Percentiles rank a stretch among this genome's conserved stretches.
These are phyloP conservation scores for Citeromyces hawaiiensis DNA, from an alignment of 1,139 yeast species.

Conservation along the genomic window DNA sequence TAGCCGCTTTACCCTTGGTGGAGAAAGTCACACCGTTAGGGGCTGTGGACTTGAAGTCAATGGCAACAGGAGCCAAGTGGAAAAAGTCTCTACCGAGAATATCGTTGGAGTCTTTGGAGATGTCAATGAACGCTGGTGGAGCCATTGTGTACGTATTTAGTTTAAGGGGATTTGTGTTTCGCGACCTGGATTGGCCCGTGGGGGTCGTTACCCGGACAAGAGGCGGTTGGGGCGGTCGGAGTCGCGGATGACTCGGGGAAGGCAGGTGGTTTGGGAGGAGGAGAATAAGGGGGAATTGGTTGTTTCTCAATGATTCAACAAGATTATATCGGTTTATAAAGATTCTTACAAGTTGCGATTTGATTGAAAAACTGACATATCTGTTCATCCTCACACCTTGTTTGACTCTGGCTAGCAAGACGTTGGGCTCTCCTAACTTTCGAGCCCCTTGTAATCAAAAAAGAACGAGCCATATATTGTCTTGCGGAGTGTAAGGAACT, in stretches of 20 bases:
- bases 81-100: constrained; percentile 85
- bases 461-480: too few species aligned
- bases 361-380: not conserved
- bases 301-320: too few species aligned
- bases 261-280: too few species aligned
- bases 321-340: too few species aligned
- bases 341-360: too few species aligned
- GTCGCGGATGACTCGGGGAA: too few species aligned
- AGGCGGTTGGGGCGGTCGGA: too few species aligned
- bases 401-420: too few species aligned
- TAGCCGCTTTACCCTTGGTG: constrained; percentile 85
- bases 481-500: too few species aligned
- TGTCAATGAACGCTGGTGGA: constrained; percentile 78
- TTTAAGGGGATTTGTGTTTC: not conserved
- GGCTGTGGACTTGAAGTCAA: constrained; percentile 86
- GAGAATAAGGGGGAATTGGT: too few species aligned
- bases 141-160: constrained; percentile 22
- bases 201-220: not conserved
- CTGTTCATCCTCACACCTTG: not conserved
- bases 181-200: not conserved
- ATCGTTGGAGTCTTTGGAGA: constrained; percentile 83
- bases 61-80: constrained; percentile 78
- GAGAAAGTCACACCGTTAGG: constrained; percentile 95
- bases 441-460: too few species aligned
- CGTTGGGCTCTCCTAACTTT: too few species aligned